Percentiles rank a stretch among this genome's conserved stretches.
Conservation (phyloP, 2,329 filamentous ascomycete genomes). For the Xylariomycetidae sp. region DNA sequence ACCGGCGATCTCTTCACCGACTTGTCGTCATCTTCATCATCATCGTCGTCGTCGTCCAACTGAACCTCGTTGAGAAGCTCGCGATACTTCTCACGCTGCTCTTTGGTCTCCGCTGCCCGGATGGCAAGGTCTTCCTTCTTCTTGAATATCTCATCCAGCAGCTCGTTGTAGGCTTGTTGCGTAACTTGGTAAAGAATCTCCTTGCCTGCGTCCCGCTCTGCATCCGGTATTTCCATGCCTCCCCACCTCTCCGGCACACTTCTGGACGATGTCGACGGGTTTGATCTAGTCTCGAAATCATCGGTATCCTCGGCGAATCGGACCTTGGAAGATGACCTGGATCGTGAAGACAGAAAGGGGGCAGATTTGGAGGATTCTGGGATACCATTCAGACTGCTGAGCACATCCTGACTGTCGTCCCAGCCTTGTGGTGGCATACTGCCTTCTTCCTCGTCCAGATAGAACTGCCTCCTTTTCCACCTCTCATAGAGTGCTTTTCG, state of each 20-base stretch:
- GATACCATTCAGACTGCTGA: slow-evolving; percentile 31
- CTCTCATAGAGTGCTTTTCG: slow-evolving; percentile 57
- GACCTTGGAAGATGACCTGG: slow-evolving; percentile 73
- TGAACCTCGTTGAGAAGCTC: slow-evolving; percentile 40
- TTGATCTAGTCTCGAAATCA: slow-evolving; percentile 65
- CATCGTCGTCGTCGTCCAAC: slow-evolving; percentile 25
- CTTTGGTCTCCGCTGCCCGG: slow-evolving; percentile 56
- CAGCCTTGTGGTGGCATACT: slow-evolving; percentile 58
- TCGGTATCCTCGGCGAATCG: slow-evolving; percentile 67
- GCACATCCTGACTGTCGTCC: slow-evolving; percentile 53
- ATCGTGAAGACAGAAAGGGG: slow-evolving; percentile 42
- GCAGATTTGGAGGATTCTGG: slow-evolving; percentile 39
- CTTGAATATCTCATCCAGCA: slow-evolving; percentile 82
- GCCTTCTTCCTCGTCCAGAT: slow-evolving; percentile 81
- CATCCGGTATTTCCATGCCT: slow-evolving; percentile 70
- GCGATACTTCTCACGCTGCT: slow-evolving; percentile 52
- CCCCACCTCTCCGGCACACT: slow-evolving; percentile 70
- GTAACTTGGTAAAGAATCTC: slow-evolving; percentile 89
- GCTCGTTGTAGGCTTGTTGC: slow-evolving; percentile 87
- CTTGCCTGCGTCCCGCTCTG: slow-evolving; percentile 75
- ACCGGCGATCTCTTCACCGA: slow-evolving; percentile 5
- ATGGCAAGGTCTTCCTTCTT: slow-evolving; percentile 71
- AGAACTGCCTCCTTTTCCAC: slow-evolving; percentile 74
- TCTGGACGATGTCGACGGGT: slow-evolving; percentile 65
- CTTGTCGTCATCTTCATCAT: slow-evolving; percentile 12